Conservation (phyloP, 108 stramenopile species). For the Pseudonitzschia pungens region DNA sequence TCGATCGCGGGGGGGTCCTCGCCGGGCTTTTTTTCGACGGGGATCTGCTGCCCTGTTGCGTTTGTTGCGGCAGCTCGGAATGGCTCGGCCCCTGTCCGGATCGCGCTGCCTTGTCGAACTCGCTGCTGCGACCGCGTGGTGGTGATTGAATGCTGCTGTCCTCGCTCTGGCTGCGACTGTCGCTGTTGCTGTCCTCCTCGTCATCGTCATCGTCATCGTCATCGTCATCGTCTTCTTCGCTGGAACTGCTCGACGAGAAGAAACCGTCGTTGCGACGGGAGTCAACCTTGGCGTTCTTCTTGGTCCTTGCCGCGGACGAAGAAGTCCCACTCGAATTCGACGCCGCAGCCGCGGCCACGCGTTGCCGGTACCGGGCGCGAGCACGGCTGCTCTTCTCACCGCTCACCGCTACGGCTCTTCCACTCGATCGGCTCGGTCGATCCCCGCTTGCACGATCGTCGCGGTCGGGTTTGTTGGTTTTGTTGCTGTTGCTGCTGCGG, state of each 20-base stretch:
- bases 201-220: constrained; percentile 17
- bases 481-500: too few species aligned
- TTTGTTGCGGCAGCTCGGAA: constrained; percentile 6
- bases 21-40: not conserved
- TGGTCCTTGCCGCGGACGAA: not conserved
- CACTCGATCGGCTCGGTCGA: not conserved
- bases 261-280: constrained; percentile 20
- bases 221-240: constrained; percentile 13
- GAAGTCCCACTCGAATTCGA: not conserved
- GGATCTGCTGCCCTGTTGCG: not conserved
- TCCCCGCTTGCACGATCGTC: not conserved
- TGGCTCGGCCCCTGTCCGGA: constrained; percentile 33
- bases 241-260: constrained; percentile 26
- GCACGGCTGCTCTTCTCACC: not conserved
- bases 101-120: constrained; percentile 45
- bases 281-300: not conserved
- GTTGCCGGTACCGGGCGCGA: not conserved
- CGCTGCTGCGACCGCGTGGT: constrained; percentile 7
- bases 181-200: not conserved
- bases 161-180: not conserved
- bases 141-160: not conserved
- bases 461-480: too few species aligned
- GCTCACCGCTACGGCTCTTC: not conserved
- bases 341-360: too few species aligned
- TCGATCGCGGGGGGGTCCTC: not conserved